Percentiles rank a stretch among this genome's conserved stretches.
Conservation (phyloP, 768 basidiomycete species). For the Pilatotrama ljubarskyi region DNA sequence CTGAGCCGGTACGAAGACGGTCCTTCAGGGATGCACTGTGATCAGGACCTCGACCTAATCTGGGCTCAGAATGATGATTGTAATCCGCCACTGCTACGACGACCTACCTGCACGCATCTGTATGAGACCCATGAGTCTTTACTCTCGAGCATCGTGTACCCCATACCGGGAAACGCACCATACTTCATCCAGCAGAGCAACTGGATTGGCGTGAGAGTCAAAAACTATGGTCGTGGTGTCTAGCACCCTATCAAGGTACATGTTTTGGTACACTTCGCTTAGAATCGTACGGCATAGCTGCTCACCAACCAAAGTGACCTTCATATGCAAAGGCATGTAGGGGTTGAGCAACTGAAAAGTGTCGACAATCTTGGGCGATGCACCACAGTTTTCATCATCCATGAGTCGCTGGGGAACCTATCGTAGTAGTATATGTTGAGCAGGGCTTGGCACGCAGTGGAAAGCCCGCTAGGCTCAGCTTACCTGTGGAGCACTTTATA, state of each 20-base stretch:
- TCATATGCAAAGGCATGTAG: not conserved
- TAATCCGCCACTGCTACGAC: too few relatives aligned
- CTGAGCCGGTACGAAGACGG: too few relatives aligned
- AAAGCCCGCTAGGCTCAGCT: too few relatives aligned
- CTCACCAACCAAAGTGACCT: slow-evolving; percentile 7
- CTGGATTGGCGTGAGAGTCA: slow-evolving; percentile 10
- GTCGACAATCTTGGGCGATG: not conserved
- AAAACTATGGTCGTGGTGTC: slow-evolving; percentile 11
- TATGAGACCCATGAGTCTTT: too few relatives aligned
- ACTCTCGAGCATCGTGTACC: too few relatives aligned
- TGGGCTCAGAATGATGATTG: not conserved
- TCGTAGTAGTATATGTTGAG: slow-evolving; percentile 11
- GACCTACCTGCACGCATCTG: not conserved
- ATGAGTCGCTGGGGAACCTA: slow-evolving; percentile 10
- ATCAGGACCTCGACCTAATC: not conserved
- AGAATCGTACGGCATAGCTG: not conserved
- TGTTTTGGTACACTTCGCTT: not conserved
- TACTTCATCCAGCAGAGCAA: slow-evolving; percentile 4
- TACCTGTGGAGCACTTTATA: too few relatives aligned
- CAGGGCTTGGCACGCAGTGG: too few relatives aligned
- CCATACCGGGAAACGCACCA: not conserved
- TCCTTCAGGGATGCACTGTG: not conserved
- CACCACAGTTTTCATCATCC: slow-evolving; percentile 1
- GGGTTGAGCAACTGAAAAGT: too few relatives aligned
- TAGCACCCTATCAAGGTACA: not conserved